Evolutionary conservation across 345 rosid species (phyloP), one percentile per base, ranked within the genome.

Genomic region (Sisymbrium altissimum): DNA sequence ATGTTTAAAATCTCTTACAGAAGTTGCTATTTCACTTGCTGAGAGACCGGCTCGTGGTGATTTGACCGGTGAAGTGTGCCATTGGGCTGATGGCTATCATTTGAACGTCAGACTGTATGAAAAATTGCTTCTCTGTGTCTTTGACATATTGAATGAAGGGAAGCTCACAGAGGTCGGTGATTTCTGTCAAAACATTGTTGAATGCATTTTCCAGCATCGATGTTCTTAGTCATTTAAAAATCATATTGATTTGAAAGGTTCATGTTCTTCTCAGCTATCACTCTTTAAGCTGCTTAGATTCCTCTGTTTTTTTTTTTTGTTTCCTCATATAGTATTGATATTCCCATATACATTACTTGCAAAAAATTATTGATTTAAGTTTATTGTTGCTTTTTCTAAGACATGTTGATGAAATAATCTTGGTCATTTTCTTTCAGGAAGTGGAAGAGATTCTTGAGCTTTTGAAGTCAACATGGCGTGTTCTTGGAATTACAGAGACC

Each of bases 361-460:
- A 58, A 57, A 38, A 33, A 4, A 17, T 7, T 41, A 30, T 27
- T 8, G 41, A 18, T 52, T 41, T 41, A 50, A 44, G 58, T 61
- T 35, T 32, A 33, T 69, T 45, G 35, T 19, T 55, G 12, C 15
- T 36, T 58, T 39, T 39, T 40, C 56, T 41, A 40, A 19, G 6
- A 23, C 23, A 27, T 33, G 32, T 32, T 32, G 33, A 55, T 52
- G 45, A 75, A 60, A 23, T 68, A 27, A 49, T 58, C 57, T 5
- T 64, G 63, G 63, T 35, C 11, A 32, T 71, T 30, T 55, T 58
- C 40, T 59, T 73, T 46, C 80, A 95, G 99, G 99, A 92, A 83
- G 97, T 87, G 75, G 99, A 95, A 81, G 96, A 95, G 86, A 95
- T 90, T 70, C 96, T 95, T 65, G 97, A 95, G 89, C 97, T 95